These are phyloP conservation scores for Zopfia rhizophila DNA, from an alignment of 2,329 filamentous ascomycete species.

Conservation along the genomic window DNA sequence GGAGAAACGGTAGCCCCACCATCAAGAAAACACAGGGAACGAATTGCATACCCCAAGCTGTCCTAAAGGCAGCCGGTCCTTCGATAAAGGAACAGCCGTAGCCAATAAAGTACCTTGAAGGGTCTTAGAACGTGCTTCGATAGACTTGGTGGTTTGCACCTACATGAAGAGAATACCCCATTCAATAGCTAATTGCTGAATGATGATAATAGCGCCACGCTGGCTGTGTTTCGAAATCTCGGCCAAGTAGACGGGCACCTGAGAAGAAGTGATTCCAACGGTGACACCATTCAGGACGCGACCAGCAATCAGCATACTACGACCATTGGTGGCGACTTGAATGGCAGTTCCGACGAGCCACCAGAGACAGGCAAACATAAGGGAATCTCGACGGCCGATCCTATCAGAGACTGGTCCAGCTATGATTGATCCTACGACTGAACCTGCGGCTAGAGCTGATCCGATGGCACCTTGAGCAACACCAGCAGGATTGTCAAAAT, in stretches of 20 bases:
- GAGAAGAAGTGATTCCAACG: constrained; percentile 57
- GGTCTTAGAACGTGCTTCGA: not conserved
- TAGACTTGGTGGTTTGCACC: constrained; percentile 5
- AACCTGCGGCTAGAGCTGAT: constrained; percentile 61
- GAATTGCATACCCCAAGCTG: constrained; percentile 60
- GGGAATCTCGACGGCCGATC: constrained; percentile 58
- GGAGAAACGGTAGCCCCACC: constrained; percentile 58
- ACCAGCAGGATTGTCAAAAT: constrained; percentile 63
- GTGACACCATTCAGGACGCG: constrained; percentile 58
- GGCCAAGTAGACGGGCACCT: constrained; percentile 58
- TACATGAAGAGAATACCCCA: constrained; percentile 52
- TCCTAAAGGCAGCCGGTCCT: constrained; percentile 55
- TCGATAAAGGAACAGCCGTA: constrained; percentile 58
- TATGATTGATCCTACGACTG: constrained; percentile 59
- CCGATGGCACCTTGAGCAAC: constrained; percentile 62
- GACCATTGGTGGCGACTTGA: constrained; percentile 53
- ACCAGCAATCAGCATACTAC: constrained; percentile 57
- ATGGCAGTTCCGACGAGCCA: constrained; percentile 56
- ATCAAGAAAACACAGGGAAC: constrained; percentile 58
- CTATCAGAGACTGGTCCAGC: constrained; percentile 63
- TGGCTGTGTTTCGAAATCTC: constrained; percentile 57
- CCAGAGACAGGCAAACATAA: constrained; percentile 60
- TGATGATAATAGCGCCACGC: constrained; percentile 56
- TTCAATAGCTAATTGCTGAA: constrained; percentile 57
- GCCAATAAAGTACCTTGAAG: constrained; percentile 56